Evolutionary conservation across 352 stramenopile species (phyloP), one percentile per base, ranked within the genome.

Genomic region (Globisporangium nagaii): DNA sequence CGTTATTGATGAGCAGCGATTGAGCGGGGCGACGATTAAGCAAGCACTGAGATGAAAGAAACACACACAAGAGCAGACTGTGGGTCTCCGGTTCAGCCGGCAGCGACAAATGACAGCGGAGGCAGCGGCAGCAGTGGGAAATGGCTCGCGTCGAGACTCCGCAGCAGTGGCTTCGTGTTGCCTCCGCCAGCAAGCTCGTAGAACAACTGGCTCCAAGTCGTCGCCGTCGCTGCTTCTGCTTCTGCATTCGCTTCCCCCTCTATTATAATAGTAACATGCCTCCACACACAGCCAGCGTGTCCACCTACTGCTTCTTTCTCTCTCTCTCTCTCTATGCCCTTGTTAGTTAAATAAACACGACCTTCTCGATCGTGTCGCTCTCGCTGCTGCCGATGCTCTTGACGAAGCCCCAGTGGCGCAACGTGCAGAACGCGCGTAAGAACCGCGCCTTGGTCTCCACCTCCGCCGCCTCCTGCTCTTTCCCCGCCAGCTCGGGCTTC

Each of bases 331-430:
- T 40, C 27, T 37, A 34, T 44, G 7, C 37, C 13, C 32, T 5
- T n/a, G 4, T 19, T 9, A n/a, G 15, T 53, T 73, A 93, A 47
- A 93, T 76, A 50, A 93, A 93, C 27, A 93, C 77, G 12, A 87
- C 57, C 60, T 93, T 93, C 56, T 90, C 74, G n/a, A 91, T 62
- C 20, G 72, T 52, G 48, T 88, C 71, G 30, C 87, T 68, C 37
- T 81, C 70, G 13, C 50, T 40, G 37, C 80, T 67, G 20, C 80
- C 69, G 20, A 70, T 62, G 50, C 63, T 78, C 48, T 73, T 74
- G 40, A 84, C 56, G 46, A 84, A 91, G 2, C 83, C 80, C 73
- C 82, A 90, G 53, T 89, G 73, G 25, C 82, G 70, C 52, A 93
- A 43, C 25, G 76, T 88, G 40, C 75, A 84, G 19, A 90, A 60